These are phyloP conservation scores for Aspergillus costaricaensis DNA, from an alignment of 2,329 filamentous ascomycete genomes.

Conservation along the genomic window DNA sequence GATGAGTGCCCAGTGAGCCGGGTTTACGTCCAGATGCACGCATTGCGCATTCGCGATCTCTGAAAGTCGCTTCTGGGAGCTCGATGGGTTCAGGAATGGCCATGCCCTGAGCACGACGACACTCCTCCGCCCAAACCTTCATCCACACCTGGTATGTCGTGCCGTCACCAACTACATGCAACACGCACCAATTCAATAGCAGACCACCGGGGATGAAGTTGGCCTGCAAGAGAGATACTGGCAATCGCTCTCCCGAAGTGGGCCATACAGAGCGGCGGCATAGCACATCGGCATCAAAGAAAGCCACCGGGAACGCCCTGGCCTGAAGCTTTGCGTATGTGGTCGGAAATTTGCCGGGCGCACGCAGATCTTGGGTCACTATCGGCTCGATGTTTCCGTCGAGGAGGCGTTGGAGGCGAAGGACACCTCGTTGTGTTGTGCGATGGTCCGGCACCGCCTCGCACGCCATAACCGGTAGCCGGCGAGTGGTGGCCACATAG, in stretches of 20 bases:
- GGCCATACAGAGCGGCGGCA: slow-evolving; percentile 26
- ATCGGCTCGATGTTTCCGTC: background rate
- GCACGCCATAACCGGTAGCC: slow-evolving; percentile 34
- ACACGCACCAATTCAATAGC: slow-evolving; percentile 44
- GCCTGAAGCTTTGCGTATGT: slow-evolving; percentile 42
- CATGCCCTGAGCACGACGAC: slow-evolving; percentile 33
- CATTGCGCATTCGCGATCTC: slow-evolving; percentile 33
- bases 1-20: slow-evolving; percentile 33
- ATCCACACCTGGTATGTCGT: slow-evolving; percentile 36
- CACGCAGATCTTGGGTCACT: background rate
- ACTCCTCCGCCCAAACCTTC: slow-evolving; percentile 41
- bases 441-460: slow-evolving; percentile 36
- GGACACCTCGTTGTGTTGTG: slow-evolving; percentile 33
- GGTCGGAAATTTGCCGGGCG: slow-evolving; percentile 23
- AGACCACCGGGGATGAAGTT: slow-evolving; percentile 55
- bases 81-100: slow-evolving; percentile 23
- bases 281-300: slow-evolving; percentile 52
- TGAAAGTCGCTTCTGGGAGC: slow-evolving; percentile 31
- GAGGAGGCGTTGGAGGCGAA: slow-evolving; percentile 28
- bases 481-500: slow-evolving; percentile 31
- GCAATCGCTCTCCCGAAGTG: slow-evolving; percentile 44
- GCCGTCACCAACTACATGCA: slow-evolving; percentile 41
- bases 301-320: slow-evolving; percentile 48
- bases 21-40: slow-evolving; percentile 31
- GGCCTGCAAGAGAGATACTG: slow-evolving; percentile 47